Base-by-base conservation (phyloP, 2,329 filamentous ascomycete genomes). In the Camptophora hylomeconis region DNA sequence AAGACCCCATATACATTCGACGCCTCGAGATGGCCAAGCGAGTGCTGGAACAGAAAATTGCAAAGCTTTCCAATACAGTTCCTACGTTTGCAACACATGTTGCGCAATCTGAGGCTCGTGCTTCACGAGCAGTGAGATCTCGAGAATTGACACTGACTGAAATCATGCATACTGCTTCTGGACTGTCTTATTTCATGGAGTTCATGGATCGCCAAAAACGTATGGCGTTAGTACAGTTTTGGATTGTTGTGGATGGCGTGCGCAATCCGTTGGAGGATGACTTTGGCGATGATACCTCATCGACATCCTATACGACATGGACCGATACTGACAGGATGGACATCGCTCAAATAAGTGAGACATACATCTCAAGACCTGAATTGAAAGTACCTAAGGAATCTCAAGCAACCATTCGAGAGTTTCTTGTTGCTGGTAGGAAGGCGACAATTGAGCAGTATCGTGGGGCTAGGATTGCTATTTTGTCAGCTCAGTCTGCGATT, bases 141-240 rank as follows among this genome's bases (percentile, higher is more conserved):
- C 76, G 84, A 39, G 79, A 80, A 43, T 77, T 78, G 5, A 75
- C 80, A 1, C 62, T 95, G 2, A 71, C 76, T 8, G 84, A 95
- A 40, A 66, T 98, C n/a, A 65, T 98, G 33, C 79, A 86, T 42
- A 84, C 92, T 52, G 72, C 89, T 2, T 80, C 87, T 1, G 87
- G 83, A 1, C 64, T 98, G 6, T 95, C 89, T 2, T 98, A 93
- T 51, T 95, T 98, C 58, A 98, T 98, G 89, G 89, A 98, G 51
- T 95, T 84, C 48, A 98, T 98, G 89, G 89, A 98, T 51, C 75
- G 89, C 22, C 80, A 86, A 49, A 68, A 70, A 10, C 64, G 87
- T 15, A 87, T 95, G 77, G 70, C 80, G 9, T 60, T 94, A 25
- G 86, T 98, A 5, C 89, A 98, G 47, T 98, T 95, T 53, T 98